Percentiles rank a stretch among this genome's conserved stretches.
Evolutionary conservation across 768 basidiomycete species (phyloP).

Genomic region (Pisolithus albus): DNA sequence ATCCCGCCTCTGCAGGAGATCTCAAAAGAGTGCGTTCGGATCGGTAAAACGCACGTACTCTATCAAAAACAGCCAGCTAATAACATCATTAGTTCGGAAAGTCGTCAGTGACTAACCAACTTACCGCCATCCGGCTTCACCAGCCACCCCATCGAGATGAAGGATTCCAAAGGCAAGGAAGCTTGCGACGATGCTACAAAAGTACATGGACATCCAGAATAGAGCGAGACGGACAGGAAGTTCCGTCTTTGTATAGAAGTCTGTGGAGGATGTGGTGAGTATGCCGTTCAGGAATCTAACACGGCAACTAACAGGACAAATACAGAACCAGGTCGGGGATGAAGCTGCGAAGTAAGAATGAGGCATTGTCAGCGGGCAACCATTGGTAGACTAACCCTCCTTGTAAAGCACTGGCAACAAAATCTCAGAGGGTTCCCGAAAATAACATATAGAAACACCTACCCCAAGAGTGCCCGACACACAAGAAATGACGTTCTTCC

Average conservation of each 20-base stretch:
- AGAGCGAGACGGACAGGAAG: slow-evolving; percentile 49
- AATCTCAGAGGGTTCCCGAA: background rate
- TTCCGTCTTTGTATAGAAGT: slow-evolving; percentile 53
- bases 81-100: background rate
- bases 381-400: slow-evolving; percentile 31
- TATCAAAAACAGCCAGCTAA: slow-evolving; percentile 52
- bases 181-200: slow-evolving; percentile 41
- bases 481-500: slow-evolving; percentile 46
- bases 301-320: slow-evolving; percentile 42
- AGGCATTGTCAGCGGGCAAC: background rate
- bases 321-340: slow-evolving; percentile 58
- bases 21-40: slow-evolving; percentile 26
- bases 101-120: slow-evolving; percentile 3
- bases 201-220: slow-evolving; percentile 47
- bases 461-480: slow-evolving; percentile 44
- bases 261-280: background rate
- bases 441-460: slow-evolving; percentile 2
- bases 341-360: slow-evolving; percentile 29
- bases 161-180: slow-evolving; percentile 60
- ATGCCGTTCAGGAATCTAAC: background rate
- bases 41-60: slow-evolving; percentile 39
- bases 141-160: slow-evolving; percentile 49
- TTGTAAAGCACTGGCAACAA: slow-evolving; percentile 32
- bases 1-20: slow-evolving; percentile 32
- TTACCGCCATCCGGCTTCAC: slow-evolving; percentile 46